Evolutionary conservation across 331 rosid genomes (phyloP).

Genomic region (Malus hybrid): DNA sequence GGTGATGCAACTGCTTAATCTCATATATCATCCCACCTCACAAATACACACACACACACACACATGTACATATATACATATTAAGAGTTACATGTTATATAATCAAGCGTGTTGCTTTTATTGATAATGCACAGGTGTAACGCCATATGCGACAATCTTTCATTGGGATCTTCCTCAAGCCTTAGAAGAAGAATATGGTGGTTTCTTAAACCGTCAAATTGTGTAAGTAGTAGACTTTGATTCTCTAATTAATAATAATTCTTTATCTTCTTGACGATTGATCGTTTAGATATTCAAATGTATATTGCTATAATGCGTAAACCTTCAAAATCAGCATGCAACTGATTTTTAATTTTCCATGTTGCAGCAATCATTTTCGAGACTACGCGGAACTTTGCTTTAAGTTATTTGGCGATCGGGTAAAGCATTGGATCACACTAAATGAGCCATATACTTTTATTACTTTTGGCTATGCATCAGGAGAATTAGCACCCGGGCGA

Average conservation of each 20-base stretch:
- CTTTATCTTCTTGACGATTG: too few species aligned
- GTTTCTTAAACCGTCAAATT: constrained; percentile 29
- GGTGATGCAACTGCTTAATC: constrained; percentile 19
- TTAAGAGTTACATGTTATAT: neutral
- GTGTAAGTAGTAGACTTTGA: constrained; percentile 24
- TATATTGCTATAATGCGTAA: too few species aligned
- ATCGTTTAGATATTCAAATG: too few species aligned
- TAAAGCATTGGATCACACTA: constrained; percentile 10
- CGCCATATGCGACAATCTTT: constrained; percentile 45
- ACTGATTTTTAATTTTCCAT: too few species aligned
- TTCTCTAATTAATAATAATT: neutral
- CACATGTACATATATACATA: neutral
- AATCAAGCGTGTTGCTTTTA: neutral
- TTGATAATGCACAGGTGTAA: constrained; percentile 16
- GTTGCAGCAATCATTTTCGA: constrained; percentile 30
- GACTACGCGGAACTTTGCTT: constrained; percentile 38
- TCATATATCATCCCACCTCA: too few species aligned
- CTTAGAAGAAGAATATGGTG: constrained; percentile 50
- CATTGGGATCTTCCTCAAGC: constrained; percentile 58
- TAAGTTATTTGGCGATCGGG: constrained; percentile 50
- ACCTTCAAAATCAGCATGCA: too few species aligned
- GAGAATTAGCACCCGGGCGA: constrained; percentile 33
- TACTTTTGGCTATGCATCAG: neutral
- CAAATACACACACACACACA: too few species aligned
- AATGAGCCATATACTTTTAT: neutral